Evolutionary conservation across 805 yeast genomes (phyloP), one percentile per base, ranked within the genome.

Genomic region (Isabelozyma gotoi): DNA sequence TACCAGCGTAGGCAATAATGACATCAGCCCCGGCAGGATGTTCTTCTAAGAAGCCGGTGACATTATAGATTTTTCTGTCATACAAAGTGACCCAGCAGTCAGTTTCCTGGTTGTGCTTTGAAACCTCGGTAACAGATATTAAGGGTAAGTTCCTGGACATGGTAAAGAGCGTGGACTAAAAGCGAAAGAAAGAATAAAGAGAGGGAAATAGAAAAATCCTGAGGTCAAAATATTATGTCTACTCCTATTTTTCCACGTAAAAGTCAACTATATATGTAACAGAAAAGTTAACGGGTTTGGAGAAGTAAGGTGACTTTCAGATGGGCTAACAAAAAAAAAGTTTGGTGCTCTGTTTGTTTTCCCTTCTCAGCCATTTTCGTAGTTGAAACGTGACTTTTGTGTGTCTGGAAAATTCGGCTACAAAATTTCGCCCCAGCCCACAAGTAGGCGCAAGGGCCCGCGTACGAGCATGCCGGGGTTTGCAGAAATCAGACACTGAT

Each of bases 81-180:
- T 84, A 81, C 15, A 91, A 68, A 2, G 95, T 80, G 42, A 91
- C 95, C 91, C 92, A 86, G 49, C 92, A 82, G 48, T 84, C 84
- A 11, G 69, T 60, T 17, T 64, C 62, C 19, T 71, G 63, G 55
- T 66, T 74, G 62, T 87, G 95, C 21, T 61, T 55, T 10, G 66
- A 69, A 12, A 90, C 74, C 44, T 80, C 78, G 1, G 66, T 51
- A 40, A 65, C 61, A 3, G 95, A 74, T 50, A 83, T 57, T 40
- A 89, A 68, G 11, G 95, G 96, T 19, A 88, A 65, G 42, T 50
- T 59, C 43, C 44, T 52, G 11, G 49, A 45, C 56, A 52, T 57
- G n/a, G 8, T 27, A 35, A 19, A 17, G 29, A 24, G 29, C 29
- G 29, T 24, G 29, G 29, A 3, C 8, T 10, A 24, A 7, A 21